Evolutionary conservation across 2,329 filamentous ascomycete species (phyloP), one percentile per base, ranked within the genome.

Genomic region (Colletotrichum sp.): DNA sequence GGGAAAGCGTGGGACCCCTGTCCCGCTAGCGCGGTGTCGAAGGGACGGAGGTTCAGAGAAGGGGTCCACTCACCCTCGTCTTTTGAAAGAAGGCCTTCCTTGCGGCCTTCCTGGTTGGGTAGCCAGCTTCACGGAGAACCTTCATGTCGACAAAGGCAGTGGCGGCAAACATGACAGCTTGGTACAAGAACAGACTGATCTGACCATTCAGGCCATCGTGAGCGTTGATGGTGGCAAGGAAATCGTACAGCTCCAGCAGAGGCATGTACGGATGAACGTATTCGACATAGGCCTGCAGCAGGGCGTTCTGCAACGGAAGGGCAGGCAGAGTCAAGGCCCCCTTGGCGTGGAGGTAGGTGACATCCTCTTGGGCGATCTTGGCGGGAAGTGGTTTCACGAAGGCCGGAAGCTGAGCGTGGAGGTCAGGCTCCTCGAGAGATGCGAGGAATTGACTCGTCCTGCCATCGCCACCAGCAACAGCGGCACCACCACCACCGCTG

Each of bases 191-290:
- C 79, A 98, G 87, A 85, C 96, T 98, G 80, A 96, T 89, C 81
- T 92, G 93, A 12, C 93, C 93, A 78, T 91, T 89, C 62, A 90
- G 88, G 16, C 94, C 94, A 82, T 97, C 94, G 13, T 89, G 88
- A 73, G 89, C 87, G 79, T 92, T 91, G 77, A 96, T 89, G 59
- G 90, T 88, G 65, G 86, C 81, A 73, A 94, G 81, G 78, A 93
- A 89, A 82, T 91, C 85, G 82, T 92, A 84, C 81, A 93, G 81
- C 86, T 95, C 95, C 77, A 98, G 86, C 36, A 98, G 87, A 28
- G 96, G 96, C 95, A 98, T 98, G 83, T 95, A 98, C 1, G 96
- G 95, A 83, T 98, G 94, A 9, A 98, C 95, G 82, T 94, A 98
- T 85, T 98, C 94, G 76, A 96, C 90, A 80, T 97, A 98, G 52